Conservation (phyloP, 495 filamentous ascomycete genomes). For the Neurospora sp. region DNA sequence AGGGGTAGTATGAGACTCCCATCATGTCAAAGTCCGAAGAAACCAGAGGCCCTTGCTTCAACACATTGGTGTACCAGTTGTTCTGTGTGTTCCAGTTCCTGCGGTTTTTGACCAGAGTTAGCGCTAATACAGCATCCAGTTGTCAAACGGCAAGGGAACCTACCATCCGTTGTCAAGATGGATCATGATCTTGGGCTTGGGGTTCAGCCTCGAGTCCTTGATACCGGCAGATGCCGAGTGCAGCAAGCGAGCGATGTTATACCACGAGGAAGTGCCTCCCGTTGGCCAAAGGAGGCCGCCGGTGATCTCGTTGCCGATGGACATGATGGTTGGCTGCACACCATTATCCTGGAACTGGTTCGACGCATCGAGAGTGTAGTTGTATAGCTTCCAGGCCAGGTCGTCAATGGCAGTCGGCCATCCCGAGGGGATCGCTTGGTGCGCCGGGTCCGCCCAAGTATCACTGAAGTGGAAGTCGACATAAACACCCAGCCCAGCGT, state of each 20-base stretch:
- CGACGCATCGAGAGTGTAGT: constrained; percentile 51
- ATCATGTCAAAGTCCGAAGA: constrained; percentile 56
- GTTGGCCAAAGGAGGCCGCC: constrained; percentile 55
- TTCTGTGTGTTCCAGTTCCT: constrained; percentile 52
- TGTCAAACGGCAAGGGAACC: neutral
- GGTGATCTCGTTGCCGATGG: constrained; percentile 62
- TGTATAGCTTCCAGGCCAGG: constrained; percentile 52
- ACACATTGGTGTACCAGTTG: constrained; percentile 49
- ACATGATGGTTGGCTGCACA: constrained; percentile 50
- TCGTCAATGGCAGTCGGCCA: constrained; percentile 51
- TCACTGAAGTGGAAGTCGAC: constrained; percentile 64
- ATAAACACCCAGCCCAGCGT: constrained; percentile 53
- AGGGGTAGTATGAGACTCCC: constrained; percentile 63
- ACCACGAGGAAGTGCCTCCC: constrained; percentile 39
- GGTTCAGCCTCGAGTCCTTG: constrained; percentile 46
- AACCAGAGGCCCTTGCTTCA: constrained; percentile 40
- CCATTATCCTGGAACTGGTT: constrained; percentile 47
- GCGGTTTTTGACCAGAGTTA: neutral
- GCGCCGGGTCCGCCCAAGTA: constrained; percentile 44
- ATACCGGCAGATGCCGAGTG: constrained; percentile 53
- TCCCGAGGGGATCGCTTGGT: constrained; percentile 45
- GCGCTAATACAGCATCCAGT: neutral
- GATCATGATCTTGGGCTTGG: constrained; percentile 54
- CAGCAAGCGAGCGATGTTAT: constrained; percentile 50
- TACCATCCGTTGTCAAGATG: constrained; percentile 59